Evolutionary conservation across 768 basidiomycete species (phyloP).

Genomic region (Infundibulicybe gibba): DNA sequence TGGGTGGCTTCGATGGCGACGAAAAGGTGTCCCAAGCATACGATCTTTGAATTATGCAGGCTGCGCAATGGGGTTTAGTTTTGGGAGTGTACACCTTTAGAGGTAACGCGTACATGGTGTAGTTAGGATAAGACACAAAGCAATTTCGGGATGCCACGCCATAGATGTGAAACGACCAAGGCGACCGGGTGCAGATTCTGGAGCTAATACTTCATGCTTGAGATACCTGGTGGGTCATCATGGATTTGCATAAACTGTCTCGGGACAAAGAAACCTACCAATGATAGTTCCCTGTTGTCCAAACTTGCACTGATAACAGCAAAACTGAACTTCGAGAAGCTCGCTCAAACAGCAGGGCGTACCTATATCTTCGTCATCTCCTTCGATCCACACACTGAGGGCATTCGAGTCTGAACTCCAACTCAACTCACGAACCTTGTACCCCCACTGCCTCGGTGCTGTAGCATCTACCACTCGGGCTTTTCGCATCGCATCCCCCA

Average conservation of each 20-base stretch:
- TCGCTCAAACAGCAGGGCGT: slow-evolving; percentile 17
- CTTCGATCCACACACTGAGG: slow-evolving; percentile 81
- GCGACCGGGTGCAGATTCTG: slow-evolving; percentile 19
- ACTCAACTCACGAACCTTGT: slow-evolving; percentile 66
- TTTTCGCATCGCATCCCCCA: slow-evolving; percentile 24
- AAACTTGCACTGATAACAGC: slow-evolving; percentile 71
- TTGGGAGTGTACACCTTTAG: too few species aligned
- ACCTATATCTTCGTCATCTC: slow-evolving; percentile 68
- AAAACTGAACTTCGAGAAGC: slow-evolving; percentile 5
- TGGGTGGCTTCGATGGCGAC: slow-evolving; percentile 55
- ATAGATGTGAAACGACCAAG: slow-evolving; percentile 67
- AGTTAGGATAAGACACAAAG: slow-evolving; percentile 61
- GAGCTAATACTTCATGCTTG: slow-evolving; percentile 79
- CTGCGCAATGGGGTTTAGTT: too few species aligned
- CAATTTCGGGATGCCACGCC: slow-evolving; percentile 84
- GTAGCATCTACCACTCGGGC: slow-evolving; percentile 27
- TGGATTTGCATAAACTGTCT: background rate
- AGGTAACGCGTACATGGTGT: slow-evolving; percentile 50
- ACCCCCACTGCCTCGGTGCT: slow-evolving; percentile 51
- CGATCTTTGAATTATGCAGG: slow-evolving; percentile 50
- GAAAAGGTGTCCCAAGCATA: slow-evolving; percentile 80
- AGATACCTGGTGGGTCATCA: slow-evolving; percentile 61
- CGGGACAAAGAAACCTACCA: slow-evolving; percentile 52
- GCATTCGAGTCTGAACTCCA: slow-evolving; percentile 93
- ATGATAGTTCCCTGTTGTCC: slow-evolving; percentile 93